Evolutionary conservation across 345 rosid species (phyloP), one percentile per base, ranked within the genome.

Genomic region (Populus simonii): DNA sequence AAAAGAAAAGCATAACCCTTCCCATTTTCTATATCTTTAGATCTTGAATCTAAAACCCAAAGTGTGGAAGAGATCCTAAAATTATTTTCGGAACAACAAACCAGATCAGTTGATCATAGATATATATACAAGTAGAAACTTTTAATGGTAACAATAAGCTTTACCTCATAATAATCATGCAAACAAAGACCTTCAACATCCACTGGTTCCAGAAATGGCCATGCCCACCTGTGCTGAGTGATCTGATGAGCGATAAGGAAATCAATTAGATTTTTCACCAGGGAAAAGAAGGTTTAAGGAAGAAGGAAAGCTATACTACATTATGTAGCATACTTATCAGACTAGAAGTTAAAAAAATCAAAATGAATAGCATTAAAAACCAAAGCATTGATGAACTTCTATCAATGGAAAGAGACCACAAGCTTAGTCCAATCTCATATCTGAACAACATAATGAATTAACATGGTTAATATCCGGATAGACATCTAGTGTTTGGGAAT

Each of bases 181-280:
- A 95, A 85, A 76, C 93, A 93, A 86, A 92, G 97, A 76, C 93
- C 90, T 83, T 84, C 86, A 45, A 91, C 99, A 83, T 95, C 92
- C 47, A 96, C 99, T 66, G 99, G 97, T 74, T 93, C 87, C 94
- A 84, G 83, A 82, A 96, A 96, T 3, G 98, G 99, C 92, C 89
- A 86, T 20, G 96, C 98, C 87, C 91, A 91, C 86, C 81, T 90
- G 85, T 92, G 99, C 87, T 88, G 94, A 7, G 94, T 92, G 70
- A 93, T 81, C 99, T 96, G 90, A 77, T 43, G 43, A 49, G 12
- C 33, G 53, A 74, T 16, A 62, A 43, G 45, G 1, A 29, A 38
- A 68, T 6, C 49, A 57, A 59, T 62, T 22, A 65, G 22, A 62
- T 62, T n/a, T 20, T 35, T 74, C 49, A 51, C 3, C 29, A 38